These are phyloP conservation scores for Mucor irregularis DNA, from an alignment of 371 early-diverging fungal species.

Conservation along the genomic window DNA sequence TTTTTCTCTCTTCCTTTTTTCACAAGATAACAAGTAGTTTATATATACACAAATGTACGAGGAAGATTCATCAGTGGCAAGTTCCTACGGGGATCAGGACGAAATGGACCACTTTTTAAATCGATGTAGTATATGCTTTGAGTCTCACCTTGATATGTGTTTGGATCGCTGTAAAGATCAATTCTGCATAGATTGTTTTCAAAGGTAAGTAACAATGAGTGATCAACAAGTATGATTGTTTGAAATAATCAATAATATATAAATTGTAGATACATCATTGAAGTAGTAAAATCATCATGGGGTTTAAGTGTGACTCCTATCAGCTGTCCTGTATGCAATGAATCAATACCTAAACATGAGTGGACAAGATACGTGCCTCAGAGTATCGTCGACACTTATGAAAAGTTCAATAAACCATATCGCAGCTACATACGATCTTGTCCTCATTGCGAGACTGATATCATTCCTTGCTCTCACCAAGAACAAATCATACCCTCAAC, in stretches of 20 bases:
- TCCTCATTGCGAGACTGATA: constrained; percentile 47
- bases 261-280: constrained; percentile 1
- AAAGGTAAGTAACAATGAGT: constrained; percentile 31
- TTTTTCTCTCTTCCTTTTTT: neutral
- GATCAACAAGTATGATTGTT: neutral
- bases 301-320: constrained; percentile 59
- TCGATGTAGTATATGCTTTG: constrained; percentile 64
- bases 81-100: constrained; percentile 23
- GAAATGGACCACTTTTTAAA: constrained; percentile 56
- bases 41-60: constrained; percentile 22
- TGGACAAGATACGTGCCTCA: constrained; percentile 46
- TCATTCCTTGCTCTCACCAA: constrained; percentile 28
- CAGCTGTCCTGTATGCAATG: constrained; percentile 58
- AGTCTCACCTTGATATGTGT: constrained; percentile 55
- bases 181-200: constrained; percentile 57
- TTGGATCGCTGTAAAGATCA: constrained; percentile 58
- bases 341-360: constrained; percentile 46
- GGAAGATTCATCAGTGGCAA: constrained; percentile 12
- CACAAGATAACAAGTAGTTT: neutral
- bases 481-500: neutral
- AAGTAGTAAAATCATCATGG: constrained; percentile 46
- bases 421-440: constrained; percentile 55
- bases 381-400: constrained; percentile 37
- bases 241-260: constrained; percentile 24
- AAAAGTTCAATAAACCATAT: constrained; percentile 57